These are phyloP conservation scores for Colletotrichum kahawae DNA, from an alignment of 2,329 filamentous ascomycete species.

Conservation along the genomic window DNA sequence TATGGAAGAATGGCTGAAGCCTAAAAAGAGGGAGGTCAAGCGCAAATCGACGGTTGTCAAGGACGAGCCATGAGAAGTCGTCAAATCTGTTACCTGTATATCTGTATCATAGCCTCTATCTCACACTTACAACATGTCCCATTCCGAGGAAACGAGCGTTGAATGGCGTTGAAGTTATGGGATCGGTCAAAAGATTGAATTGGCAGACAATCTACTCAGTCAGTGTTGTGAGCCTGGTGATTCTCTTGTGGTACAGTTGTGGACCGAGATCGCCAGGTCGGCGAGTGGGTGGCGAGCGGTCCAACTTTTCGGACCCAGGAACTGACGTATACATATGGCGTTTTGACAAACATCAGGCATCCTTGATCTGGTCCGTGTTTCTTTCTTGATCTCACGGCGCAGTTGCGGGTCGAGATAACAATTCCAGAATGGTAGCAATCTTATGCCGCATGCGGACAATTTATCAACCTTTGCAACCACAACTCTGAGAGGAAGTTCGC, in stretches of 20 bases:
- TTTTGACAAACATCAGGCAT: background rate
- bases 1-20: conserved; percentile 88
- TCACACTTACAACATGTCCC: background rate
- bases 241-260: background rate
- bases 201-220: background rate
- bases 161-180: background rate
- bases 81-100: background rate
- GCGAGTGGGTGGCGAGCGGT: background rate
- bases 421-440: background rate
- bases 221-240: background rate
- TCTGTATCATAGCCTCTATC: background rate
- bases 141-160: background rate
- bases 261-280: background rate
- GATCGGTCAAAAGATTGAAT: background rate
- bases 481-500: background rate
- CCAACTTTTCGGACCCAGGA: background rate
- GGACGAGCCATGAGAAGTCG: conserved; percentile 24
- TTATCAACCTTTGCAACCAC: background rate
- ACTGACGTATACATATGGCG: background rate
- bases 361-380: background rate
- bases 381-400: background rate
- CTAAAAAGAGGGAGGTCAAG: conserved; percentile 74
- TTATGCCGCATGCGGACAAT: background rate
- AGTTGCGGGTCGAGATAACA: background rate
- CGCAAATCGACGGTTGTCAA: conserved; percentile 48